Conservation (phyloP, 371 early-diverging fungal species). For the Sporodiniella umbellata region DNA sequence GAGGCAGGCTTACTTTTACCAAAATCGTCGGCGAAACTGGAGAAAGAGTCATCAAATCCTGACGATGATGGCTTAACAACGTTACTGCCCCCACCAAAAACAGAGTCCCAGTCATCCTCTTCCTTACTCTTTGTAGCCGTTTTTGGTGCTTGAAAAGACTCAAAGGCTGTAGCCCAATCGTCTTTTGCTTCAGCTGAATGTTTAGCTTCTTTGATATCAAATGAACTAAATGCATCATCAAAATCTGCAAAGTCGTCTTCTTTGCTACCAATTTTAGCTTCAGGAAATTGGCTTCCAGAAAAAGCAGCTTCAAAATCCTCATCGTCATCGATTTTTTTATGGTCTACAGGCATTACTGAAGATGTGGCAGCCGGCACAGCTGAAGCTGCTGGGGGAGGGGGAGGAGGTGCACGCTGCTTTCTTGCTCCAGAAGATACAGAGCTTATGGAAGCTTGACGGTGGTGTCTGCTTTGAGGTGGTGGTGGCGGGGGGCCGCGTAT, state of each 20-base stretch:
- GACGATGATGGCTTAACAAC: too few species aligned
- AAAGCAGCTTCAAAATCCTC: constrained; percentile 39
- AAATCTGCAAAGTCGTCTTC: constrained; percentile 31
- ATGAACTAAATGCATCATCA: constrained; percentile 42
- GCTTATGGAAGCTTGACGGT: constrained; percentile 23
- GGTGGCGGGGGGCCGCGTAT: constrained; percentile 35
- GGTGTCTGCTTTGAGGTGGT: constrained; percentile 47
- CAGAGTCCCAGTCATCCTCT: constrained; percentile 41
- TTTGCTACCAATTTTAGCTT: constrained; percentile 28
- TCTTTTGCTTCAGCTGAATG: constrained; percentile 13
- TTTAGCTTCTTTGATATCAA: constrained; percentile 6
- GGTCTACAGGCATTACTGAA: too few species aligned
- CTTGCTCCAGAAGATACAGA: constrained; percentile 16
- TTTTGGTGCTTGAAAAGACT: constrained; percentile 26
- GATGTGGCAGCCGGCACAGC: too few species aligned
- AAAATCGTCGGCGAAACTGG: constrained; percentile 21
- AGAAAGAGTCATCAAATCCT: constrained; percentile 37
- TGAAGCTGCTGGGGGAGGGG: constrained; percentile 12
- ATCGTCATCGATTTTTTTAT: neutral
- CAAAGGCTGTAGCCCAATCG: constrained; percentile 38
- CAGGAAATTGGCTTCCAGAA: constrained; percentile 28
- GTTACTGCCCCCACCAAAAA: constrained; percentile 30
- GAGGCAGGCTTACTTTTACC: constrained; percentile 1
- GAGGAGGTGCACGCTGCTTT: constrained; percentile 19
- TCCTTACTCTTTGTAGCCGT: neutral